phyloP scores from a whole-genome alignment of 139 green algal genomes.

The Nannochloris sp. region DNA sequence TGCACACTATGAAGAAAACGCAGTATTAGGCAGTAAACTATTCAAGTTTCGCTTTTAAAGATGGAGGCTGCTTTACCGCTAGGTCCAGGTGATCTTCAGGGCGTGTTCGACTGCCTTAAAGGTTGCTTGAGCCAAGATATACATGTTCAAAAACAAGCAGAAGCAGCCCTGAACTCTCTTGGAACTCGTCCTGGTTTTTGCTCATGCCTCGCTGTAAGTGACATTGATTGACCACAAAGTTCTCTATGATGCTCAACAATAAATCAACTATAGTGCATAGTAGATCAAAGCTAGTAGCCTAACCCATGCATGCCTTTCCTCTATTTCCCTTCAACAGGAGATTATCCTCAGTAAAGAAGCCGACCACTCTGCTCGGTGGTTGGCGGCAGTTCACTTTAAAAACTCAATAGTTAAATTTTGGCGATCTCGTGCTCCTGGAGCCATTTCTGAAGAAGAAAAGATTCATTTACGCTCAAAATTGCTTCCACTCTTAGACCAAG shows the following conservation, averaged over 20 bases:
- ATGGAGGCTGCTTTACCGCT: not conserved
- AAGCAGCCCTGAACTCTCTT: conserved; percentile 47
- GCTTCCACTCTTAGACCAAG: conserved; percentile 58
- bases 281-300: too few species aligned
- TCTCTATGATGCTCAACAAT: not conserved
- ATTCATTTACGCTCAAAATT: conserved; percentile 59
- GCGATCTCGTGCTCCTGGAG: conserved; percentile 22
- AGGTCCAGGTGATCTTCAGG: conserved; percentile 23
- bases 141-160: conserved; percentile 52
- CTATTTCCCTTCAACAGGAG: conserved; percentile 47
- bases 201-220: conserved; percentile 69
- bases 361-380: conserved; percentile 70
- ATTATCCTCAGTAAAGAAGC: conserved; percentile 56
- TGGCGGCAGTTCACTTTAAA: conserved; percentile 85
- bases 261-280: too few species aligned
- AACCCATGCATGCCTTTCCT: not conserved
- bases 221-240: too few species aligned
- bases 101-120: conserved; percentile 40
- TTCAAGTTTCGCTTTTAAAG: not conserved
- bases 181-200: conserved; percentile 66
- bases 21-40: not conserved
- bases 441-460: conserved; percentile 63
- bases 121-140: conserved; percentile 55
- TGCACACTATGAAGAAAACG: too few species aligned
- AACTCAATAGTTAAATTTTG: conserved; percentile 80